These are phyloP conservation scores for Whalleya microplaca DNA, from an alignment of 2,329 filamentous ascomycete species.

Conservation along the genomic window DNA sequence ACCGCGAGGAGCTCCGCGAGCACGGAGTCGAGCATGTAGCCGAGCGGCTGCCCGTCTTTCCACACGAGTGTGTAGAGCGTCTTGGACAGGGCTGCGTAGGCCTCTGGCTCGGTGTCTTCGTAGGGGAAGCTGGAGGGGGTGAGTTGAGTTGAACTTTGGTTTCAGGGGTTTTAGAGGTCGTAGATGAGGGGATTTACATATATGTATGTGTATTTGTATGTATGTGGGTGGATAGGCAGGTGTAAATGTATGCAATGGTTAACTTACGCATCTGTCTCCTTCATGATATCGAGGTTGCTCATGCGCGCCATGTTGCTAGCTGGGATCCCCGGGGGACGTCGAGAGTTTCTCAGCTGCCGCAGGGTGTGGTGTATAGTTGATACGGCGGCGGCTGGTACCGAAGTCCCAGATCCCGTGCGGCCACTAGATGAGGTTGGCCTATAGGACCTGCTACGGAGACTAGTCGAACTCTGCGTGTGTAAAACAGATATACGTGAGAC, in stretches of 20 bases:
- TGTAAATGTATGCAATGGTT: neutral
- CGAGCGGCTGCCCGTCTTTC: slow-evolving; percentile 58
- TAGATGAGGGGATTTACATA: no score
- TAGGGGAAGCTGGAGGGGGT: slow-evolving; percentile 67
- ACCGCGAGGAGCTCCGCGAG: slow-evolving; percentile 52
- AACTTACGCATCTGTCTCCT: slow-evolving; percentile 58
- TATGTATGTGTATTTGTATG: no score
- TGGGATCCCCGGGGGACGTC: neutral
- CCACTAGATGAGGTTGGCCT: neutral
- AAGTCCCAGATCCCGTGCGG: slow-evolving; percentile 1
- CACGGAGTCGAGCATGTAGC: slow-evolving; percentile 59
- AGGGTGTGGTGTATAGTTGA: slow-evolving; percentile 17
- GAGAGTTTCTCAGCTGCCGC: slow-evolving; percentile 2
- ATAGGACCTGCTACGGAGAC: neutral
- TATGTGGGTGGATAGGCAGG: no score
- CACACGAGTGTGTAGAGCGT: slow-evolving; percentile 70
- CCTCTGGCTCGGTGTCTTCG: slow-evolving; percentile 59
- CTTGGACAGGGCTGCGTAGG: slow-evolving; percentile 59
- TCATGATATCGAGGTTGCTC: slow-evolving; percentile 56
- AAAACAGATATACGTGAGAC: neutral
- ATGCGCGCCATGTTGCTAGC: slow-evolving; percentile 32
- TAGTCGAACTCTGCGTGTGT: neutral
- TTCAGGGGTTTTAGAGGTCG: no score
- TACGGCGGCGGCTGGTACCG: slow-evolving; percentile 3
- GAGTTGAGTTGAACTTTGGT: neutral